These are phyloP conservation scores for Glycine soja DNA, from an alignment of 306 rosid species.

Conservation along the genomic window DNA sequence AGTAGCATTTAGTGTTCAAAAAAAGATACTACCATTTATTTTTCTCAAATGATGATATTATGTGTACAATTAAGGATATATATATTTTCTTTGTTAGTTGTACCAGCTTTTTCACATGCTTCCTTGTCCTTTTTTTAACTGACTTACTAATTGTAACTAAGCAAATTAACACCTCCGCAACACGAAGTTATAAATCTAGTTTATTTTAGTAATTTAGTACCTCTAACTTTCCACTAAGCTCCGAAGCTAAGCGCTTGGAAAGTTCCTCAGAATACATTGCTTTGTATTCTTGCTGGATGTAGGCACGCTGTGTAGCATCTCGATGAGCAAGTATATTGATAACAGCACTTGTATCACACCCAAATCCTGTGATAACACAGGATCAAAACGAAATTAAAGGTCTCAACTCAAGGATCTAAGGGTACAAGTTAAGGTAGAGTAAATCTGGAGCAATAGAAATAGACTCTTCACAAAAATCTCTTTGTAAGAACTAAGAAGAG, in stretches of 20 bases:
- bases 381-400: not conserved
- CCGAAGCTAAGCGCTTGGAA: constrained; percentile 65
- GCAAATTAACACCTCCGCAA: not conserved
- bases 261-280: constrained; percentile 70
- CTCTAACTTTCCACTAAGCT: constrained; percentile 79
- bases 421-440: not conserved
- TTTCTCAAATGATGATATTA: not conserved
- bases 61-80: too few species aligned
- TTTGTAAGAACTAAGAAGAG: not conserved
- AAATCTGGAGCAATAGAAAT: not conserved
- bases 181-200: not conserved
- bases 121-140: not conserved
- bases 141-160: not conserved
- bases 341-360: constrained; percentile 75
- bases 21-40: not conserved
- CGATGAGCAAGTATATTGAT: constrained; percentile 80
- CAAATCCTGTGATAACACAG: constrained; percentile 62
- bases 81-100: not conserved
- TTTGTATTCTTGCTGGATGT: constrained; percentile 75
- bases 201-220: constrained; percentile 34
- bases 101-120: not conserved
- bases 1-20: not conserved
- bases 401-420: not conserved
- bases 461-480: not conserved
- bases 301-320: constrained; percentile 72